phyloP scores from a whole-genome alignment of 805 yeast species.

The Blastobotrys chiropterorum region DNA sequence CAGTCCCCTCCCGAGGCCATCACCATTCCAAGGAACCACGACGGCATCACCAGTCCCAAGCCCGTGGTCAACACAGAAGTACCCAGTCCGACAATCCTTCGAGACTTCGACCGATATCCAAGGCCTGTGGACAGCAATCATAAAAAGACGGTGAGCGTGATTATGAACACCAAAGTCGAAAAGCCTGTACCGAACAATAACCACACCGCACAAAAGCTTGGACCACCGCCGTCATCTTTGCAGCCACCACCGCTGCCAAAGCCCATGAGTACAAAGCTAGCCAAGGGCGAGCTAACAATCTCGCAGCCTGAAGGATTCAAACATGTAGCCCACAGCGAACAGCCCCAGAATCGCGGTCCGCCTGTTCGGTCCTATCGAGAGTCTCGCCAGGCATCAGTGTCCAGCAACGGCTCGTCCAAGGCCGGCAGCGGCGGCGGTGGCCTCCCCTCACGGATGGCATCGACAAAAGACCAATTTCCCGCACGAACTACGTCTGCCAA shows the following conservation, averaged over 20 bases:
- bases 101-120: conserved; percentile 8
- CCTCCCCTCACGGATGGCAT: background rate
- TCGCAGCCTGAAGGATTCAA: conserved; percentile 8
- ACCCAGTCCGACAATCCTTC: conserved; percentile 1
- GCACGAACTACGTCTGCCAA: background rate
- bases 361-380: conserved; percentile 2
- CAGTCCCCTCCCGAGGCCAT: background rate
- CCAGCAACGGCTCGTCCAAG: background rate
- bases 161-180: conserved; percentile 2
- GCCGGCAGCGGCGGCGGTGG: background rate
- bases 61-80: background rate
- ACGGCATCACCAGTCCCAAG: background rate
- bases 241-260: background rate
- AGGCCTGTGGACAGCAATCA: background rate
- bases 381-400: background rate
- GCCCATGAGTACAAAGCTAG: background rate
- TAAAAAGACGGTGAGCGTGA: conserved; percentile 1
- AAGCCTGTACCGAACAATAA: background rate
- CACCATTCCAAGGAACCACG: background rate
- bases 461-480: background rate
- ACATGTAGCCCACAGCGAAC: background rate
- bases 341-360: background rate
- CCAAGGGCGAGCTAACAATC: conserved; percentile 1
- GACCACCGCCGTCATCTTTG: background rate
- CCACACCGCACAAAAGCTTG: background rate